phyloP scores from a whole-genome alignment of 1,284 basidiomycete genomes.

The Tilletia indica region DNA sequence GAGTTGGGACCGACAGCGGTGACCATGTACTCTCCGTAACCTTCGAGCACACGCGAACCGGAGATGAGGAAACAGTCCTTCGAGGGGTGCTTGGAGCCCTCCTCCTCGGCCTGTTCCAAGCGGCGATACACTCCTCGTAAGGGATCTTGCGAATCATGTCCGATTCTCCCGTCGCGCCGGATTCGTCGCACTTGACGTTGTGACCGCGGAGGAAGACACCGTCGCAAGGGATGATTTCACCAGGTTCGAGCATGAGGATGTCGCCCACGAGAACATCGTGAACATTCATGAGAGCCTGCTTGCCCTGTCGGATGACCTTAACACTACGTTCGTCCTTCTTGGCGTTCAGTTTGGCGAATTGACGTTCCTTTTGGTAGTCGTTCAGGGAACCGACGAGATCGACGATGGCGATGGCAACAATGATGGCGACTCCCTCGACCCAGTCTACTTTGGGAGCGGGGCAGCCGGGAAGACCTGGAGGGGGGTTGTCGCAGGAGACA shows the following conservation, averaged over 20 bases:
- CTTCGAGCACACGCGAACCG: constrained; percentile 92
- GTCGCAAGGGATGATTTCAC: constrained; percentile 92
- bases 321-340: constrained; percentile 93
- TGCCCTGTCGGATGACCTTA: constrained; percentile 82
- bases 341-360: constrained; percentile 87
- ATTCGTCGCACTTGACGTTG: constrained; percentile 94
- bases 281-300: constrained; percentile 74
- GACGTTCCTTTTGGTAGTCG: constrained; percentile 95
- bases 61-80: constrained; percentile 87
- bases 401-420: constrained; percentile 72
- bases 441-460: constrained; percentile 67
- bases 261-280: constrained; percentile 91
- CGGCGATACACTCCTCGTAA: constrained; percentile 72
- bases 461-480: constrained; percentile 42
- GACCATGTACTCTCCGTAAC: constrained; percentile 87
- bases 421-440: constrained; percentile 97
- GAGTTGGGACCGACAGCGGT: constrained; percentile 86
- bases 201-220: constrained; percentile 89
- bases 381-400: constrained; percentile 74
- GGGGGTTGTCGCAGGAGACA: constrained; percentile 58
- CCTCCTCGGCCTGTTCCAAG: constrained; percentile 54
- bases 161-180: constrained; percentile 90
- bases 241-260: constrained; percentile 84
- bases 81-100: constrained; percentile 61
- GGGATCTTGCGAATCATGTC: constrained; percentile 87